These are phyloP conservation scores for Pestalotiopsis sp. DNA, from an alignment of 2,329 filamentous ascomycete species.

Conservation along the genomic window DNA sequence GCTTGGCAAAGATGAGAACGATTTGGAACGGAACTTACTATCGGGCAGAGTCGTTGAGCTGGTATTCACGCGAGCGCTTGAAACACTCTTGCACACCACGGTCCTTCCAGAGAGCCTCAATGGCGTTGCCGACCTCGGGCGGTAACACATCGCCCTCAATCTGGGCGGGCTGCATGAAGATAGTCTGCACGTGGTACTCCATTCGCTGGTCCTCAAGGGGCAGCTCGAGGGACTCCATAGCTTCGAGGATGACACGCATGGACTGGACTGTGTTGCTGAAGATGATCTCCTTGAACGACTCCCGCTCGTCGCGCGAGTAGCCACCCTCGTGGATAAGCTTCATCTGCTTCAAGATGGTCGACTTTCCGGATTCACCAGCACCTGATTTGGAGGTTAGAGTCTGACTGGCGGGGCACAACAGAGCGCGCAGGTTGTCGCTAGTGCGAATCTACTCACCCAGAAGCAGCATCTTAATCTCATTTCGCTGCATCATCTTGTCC, in stretches of 20 bases:
- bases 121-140: conserved; percentile 91
- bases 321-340: conserved; percentile 99
- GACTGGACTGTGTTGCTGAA: conserved; percentile 71
- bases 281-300: conserved; percentile 71
- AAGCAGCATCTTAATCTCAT: conserved; percentile 99
- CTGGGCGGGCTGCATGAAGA: conserved; percentile 97
- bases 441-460: conserved; percentile 68
- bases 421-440: not conserved
- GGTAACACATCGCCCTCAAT: conserved; percentile 93
- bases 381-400: conserved; percentile 49
- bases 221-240: conserved; percentile 70
- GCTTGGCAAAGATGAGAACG: not conserved
- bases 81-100: conserved; percentile 92
- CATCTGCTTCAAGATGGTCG: conserved; percentile 94
- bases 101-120: conserved; percentile 91
- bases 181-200: conserved; percentile 97
- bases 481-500: conserved; percentile 98
- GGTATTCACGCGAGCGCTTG: conserved; percentile 92
- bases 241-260: conserved; percentile 69
- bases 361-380: conserved; percentile 97
- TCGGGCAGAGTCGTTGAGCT: conserved; percentile 93
- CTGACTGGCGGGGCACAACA: conserved; percentile 1
- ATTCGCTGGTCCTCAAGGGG: conserved; percentile 88
- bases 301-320: conserved; percentile 86
- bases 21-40: conserved; percentile 63